phyloP scores from a whole-genome alignment of 2,329 filamentous ascomycete species.

The Ophiostoma ulmi region DNA sequence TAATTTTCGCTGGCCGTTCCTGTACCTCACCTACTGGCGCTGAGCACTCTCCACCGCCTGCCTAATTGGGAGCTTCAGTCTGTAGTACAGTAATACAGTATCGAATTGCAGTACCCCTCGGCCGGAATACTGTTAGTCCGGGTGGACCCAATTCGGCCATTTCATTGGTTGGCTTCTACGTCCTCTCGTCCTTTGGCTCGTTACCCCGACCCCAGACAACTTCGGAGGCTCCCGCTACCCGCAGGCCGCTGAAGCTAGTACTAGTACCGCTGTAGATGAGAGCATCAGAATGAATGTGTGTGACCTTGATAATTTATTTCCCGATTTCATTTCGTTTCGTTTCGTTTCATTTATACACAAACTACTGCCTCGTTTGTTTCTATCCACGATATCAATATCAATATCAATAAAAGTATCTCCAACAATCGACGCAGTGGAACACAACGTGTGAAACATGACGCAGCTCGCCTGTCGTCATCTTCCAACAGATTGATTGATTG shows the following conservation, averaged over 20 bases:
- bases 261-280: not conserved
- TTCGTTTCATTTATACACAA: not conserved
- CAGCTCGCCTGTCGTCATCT: conserved; percentile 13
- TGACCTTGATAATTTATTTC: no score
- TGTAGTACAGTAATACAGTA: no score
- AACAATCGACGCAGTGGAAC: not conserved
- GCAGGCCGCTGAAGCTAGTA: conserved; percentile 6
- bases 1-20: conserved; percentile 19
- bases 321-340: no score
- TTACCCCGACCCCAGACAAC: not conserved
- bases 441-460: conserved; percentile 5
- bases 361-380: no score
- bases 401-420: not conserved
- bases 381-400: no score
- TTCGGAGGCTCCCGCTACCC: conserved; percentile 12
- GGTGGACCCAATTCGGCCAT: not conserved
- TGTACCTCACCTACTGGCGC: not conserved
- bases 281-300: not conserved
- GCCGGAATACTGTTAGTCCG: conserved; percentile 14
- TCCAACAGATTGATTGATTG: not conserved
- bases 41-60: not conserved
- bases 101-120: not conserved
- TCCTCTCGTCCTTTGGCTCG: not conserved
- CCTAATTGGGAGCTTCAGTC: not conserved
- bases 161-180: not conserved